Base-by-base conservation (phyloP, 1,139 yeast species). In the Candida sp. region DNA sequence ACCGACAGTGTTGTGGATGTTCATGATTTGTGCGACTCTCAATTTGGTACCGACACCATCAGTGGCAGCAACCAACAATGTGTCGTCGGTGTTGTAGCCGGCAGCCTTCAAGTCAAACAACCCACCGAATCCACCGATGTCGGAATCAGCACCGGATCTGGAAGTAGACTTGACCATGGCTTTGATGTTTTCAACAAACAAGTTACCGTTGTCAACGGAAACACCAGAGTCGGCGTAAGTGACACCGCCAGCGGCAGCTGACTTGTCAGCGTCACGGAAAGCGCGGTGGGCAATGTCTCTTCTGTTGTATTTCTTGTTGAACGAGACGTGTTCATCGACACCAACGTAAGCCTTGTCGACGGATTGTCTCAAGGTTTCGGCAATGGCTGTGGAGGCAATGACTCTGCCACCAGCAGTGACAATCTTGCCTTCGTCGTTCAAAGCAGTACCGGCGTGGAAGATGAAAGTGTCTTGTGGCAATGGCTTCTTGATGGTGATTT, bases 11-110 rank as follows among this genome's bases (percentile, higher is more conserved):
- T 91, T 85, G 68, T 96, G 98, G 52, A 89, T 90, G 60, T 87
- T 77, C 77, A 94, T 81, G 56, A 86, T 85, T 76, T 94, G 98
- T 1, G 98, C 99, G 66, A 96, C 86, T 78, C 93, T 86, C 62
- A 96, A 84, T 74, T 96, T 96, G 58, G 99, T 94, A 59, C 99
- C 99, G 54, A 96, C 98, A 72, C 99, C 99, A 73, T 96, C 99
- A 45, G 99, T 96, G 51, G 99, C 98, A 55, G 96, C 98, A 46
- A 96, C 98, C 54, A 96, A 77, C 51, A 96, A 74, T 8, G 97
- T 90, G 50, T 88, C 86, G 55, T 80, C 83, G 30, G 83, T 74
- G 55, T 86, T 84, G 71, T 87, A 96, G 8, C 98, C 98, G 45
- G 97, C 96, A 49, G 86, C 85, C 63, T 86, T 84, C 63, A 96